Conservation (phyloP, 2,329 filamentous ascomycete genomes). For the Gnomoniopsis sp. region DNA sequence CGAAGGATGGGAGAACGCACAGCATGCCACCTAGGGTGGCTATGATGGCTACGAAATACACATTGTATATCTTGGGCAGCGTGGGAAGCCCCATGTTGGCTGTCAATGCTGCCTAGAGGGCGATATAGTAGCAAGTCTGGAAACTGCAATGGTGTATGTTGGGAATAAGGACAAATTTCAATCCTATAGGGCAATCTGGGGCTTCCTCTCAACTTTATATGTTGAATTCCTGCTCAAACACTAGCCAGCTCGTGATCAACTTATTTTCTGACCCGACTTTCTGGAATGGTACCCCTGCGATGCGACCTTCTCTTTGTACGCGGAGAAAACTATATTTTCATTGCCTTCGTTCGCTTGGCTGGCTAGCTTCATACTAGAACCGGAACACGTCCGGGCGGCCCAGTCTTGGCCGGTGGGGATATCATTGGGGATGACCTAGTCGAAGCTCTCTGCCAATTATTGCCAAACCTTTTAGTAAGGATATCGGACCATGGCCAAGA, state of each 20-base stretch:
- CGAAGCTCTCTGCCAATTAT: too few relatives aligned
- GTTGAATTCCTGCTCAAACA: neutral
- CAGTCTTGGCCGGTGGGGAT: neutral
- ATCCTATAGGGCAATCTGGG: neutral
- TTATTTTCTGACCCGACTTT: neutral
- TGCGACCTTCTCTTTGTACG: neutral
- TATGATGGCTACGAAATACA: conserved; percentile 49
- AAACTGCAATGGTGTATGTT: too few relatives aligned
- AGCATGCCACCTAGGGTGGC: conserved; percentile 50
- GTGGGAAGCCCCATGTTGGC: neutral
- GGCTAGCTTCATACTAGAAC: too few relatives aligned
- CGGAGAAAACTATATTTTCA: neutral
- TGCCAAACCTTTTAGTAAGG: neutral
- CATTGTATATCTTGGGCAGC: conserved; percentile 51
- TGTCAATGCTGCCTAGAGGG: neutral
- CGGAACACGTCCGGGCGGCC: too few relatives aligned
- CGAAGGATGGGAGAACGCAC: conserved; percentile 22
- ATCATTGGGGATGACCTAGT: neutral
- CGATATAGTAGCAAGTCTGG: neutral
- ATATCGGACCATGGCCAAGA: neutral
- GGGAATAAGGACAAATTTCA: too few relatives aligned
- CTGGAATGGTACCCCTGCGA: neutral
- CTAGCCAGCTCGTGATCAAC: neutral
- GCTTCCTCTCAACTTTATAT: neutral
- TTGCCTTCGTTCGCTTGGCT: neutral